Base-by-base conservation (phyloP, 495 filamentous ascomycete species). In the Lasiosphaeriaceae sp. region DNA sequence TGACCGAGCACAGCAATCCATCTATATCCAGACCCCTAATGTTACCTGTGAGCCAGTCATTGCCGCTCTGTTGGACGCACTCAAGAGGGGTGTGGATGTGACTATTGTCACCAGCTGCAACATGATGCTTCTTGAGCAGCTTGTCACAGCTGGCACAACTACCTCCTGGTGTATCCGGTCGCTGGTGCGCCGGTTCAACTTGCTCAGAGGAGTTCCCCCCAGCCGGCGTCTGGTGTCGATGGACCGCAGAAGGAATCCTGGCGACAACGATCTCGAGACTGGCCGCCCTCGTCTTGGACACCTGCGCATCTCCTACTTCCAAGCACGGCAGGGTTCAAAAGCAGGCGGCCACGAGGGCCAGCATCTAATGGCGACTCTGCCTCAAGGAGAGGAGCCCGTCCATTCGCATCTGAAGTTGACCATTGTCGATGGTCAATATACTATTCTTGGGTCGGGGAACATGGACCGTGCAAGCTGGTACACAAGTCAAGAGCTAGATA, bases 401-500 rank as follows among this genome's bases (percentile, higher is more conserved):
- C 83, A 89, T 56, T 82, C 79, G n/a, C 88, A 92, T 69, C 69
- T 90, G 24, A 92, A 91, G 63, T 69, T 88, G 37, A 80, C 77
- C 14, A 71, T 88, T 23, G 74, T 90, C 5, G 88, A 92, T 67
- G 71, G 66, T 6, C 69, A 79, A 53, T 76, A 81, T 24, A 72
- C 79, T 14, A 74, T 92, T 7, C 72, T 90, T 11, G 88, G 88
- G 1, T 89, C 86, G 56, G 87, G 85, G 26, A 92, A 92, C 62
- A 79, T 86, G 76, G 88, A 92, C 70, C 76, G 87, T 0, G 86
- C 88, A 17, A 88, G 85, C 63, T 90, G 85, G 85, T 89, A 76
- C 61, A 90, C 88, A 11, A 87, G 83, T 60, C 87, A 90, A 70
- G 88, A 92, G 70, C 70, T 90, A n/a, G 87, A 86, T 23, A 71